Percentiles rank a stretch among this genome's conserved stretches.
phyloP scores from a whole-genome alignment of 2,329 filamentous ascomycete species.

The Ophiostoma sp. region DNA sequence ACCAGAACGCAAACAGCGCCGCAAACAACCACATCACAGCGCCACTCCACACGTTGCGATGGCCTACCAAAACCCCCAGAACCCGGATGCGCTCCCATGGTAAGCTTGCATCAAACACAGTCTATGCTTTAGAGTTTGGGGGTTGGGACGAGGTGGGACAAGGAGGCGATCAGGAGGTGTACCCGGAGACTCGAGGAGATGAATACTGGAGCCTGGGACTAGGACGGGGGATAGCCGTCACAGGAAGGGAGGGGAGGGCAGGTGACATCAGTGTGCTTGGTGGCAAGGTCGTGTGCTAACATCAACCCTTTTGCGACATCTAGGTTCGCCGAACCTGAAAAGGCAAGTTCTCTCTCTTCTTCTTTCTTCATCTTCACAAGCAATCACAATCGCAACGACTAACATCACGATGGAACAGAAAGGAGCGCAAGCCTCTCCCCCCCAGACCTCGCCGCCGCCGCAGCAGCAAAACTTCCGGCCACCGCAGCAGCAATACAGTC shows the following conservation, averaged over 20 bases:
- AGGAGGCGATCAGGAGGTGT: background rate
- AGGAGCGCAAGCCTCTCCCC: slow-evolving; percentile 25
- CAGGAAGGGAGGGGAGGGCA: background rate
- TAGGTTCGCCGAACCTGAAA: slow-evolving; percentile 50
- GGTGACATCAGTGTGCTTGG: background rate
- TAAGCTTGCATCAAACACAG: slow-evolving; percentile 41
- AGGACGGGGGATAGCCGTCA: background rate
- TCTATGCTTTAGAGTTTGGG: background rate
- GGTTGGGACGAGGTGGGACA: no score
- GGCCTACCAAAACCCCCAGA: slow-evolving; percentile 91
- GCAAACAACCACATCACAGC: background rate
- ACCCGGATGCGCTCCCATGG: slow-evolving; percentile 92
- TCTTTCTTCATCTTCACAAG: background rate
- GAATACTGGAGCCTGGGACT: background rate
- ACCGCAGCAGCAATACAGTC: slow-evolving; percentile 12
- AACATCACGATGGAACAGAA: slow-evolving; percentile 30
- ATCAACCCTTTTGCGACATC: background rate
- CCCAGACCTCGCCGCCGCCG: background rate
- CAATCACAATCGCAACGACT: background rate
- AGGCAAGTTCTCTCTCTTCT: slow-evolving; percentile 31
- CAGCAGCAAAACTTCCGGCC: slow-evolving; percentile 17
- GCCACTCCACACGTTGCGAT: slow-evolving; percentile 42
- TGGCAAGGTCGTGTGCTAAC: background rate
- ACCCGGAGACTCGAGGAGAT: background rate
- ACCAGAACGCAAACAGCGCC: no score